These are phyloP conservation scores for Tolypocladium ophioglossoides DNA, from an alignment of 2,329 filamentous ascomycete genomes.

Conservation along the genomic window DNA sequence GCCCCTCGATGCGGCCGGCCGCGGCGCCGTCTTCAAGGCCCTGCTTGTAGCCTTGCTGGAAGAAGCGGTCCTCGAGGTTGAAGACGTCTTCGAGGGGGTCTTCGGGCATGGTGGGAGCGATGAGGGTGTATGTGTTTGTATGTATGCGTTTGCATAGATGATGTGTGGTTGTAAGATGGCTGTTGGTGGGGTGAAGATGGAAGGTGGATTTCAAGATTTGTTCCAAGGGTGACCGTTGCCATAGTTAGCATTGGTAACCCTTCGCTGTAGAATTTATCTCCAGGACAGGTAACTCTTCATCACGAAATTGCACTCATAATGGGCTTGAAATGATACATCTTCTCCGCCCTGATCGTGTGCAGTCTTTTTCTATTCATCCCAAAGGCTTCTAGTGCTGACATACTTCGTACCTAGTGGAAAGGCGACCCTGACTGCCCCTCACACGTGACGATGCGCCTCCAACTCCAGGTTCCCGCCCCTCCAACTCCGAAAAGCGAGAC, in stretches of 20 bases:
- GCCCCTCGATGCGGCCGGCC: conserved; percentile 78
- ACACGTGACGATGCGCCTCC: conserved; percentile 1
- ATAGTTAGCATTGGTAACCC: too few relatives aligned
- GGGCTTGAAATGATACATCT: too few relatives aligned
- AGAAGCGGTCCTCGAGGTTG: conserved; percentile 59
- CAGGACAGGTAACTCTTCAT: too few relatives aligned
- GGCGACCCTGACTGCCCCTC: background rate
- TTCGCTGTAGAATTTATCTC: background rate
- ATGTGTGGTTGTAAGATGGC: background rate
- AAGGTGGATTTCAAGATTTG: background rate
- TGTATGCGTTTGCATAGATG: background rate
- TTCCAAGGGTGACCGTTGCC: too few relatives aligned
- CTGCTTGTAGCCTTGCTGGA: conserved; percentile 68
- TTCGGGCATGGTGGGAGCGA: background rate
- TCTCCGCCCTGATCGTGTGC: too few relatives aligned
- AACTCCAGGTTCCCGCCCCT: background rate
- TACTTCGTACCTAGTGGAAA: background rate
- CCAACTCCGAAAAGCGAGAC: background rate
- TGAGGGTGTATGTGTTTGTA: background rate
- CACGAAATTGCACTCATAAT: too few relatives aligned
- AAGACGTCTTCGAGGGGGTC: conserved; percentile 48
- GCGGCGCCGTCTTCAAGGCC: conserved; percentile 65
- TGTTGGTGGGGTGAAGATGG: background rate
- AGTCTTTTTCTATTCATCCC: too few relatives aligned
- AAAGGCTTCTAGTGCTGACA: background rate